Base-by-base conservation (phyloP, 2,329 filamentous ascomycete species). In the Pezicula rhizophila region DNA sequence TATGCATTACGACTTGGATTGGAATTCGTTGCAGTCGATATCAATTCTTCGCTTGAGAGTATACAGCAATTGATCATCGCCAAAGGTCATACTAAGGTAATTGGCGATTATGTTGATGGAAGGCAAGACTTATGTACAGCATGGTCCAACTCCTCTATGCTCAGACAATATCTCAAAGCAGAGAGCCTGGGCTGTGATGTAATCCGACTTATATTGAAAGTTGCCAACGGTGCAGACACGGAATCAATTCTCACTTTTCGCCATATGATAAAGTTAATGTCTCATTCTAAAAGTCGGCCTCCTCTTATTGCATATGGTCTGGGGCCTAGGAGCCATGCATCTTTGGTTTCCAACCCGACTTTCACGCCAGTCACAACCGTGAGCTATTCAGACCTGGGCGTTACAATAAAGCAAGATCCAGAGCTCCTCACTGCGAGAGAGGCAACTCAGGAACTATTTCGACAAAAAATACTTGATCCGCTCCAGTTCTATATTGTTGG, bases 401-500 rank as follows among this genome's bases (percentile, higher is more conserved):
- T 15, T 68, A 72, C 33, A 65, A 66, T 15, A 4, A 28, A 68
- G 79, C 65, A 69, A 42, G 68, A 69, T n/a, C 11, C 50, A 64
- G 51, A 49, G 42, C 51, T 52, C 53, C 23, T 45, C 44, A 28
- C 57, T 38, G 50, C 35, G 8, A n/a, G 18, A 6, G 46, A 87
- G 11, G 42, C 38, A 35, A 42, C 42, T 6, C n/a, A 15, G 35
- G 35, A n/a, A 18, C 35, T 38, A 2, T 38, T 15, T 4, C 10
- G 18, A 3, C 35, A 79, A 1, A 87, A 85, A 51, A 70, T 83
- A 1, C 77, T 80, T 44, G 81, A 87, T 33, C 73, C 80, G 0
- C 80, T 89, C 74, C 79, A 82, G 39, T 79, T 86, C 46, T 86
- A 84, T 57, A 82, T 89, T 8, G 78, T 89, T 48, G 85, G 86